Percentiles rank a stretch among this genome's conserved stretches.
Conservation (phyloP, 177 flowering plant genomes). For the Vitis hybrid region DNA sequence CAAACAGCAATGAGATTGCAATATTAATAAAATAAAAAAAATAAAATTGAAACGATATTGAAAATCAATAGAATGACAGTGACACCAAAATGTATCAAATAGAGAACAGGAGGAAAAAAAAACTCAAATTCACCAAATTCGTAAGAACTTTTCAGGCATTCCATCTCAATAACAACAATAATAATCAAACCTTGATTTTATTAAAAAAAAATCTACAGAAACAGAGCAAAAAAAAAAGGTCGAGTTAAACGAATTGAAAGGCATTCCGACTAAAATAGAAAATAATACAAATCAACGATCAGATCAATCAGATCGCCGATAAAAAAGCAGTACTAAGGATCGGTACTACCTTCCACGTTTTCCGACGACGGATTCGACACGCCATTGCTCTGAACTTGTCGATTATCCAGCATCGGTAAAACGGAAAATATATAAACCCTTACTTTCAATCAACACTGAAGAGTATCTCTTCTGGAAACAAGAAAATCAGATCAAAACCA, state of each 20-base stretch:
- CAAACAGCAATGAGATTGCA: too few species aligned
- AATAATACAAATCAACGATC: background rate
- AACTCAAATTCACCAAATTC: too few species aligned
- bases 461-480: constrained; percentile 3
- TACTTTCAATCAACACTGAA: constrained; percentile 20
- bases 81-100: too few species aligned
- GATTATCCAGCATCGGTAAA: constrained; percentile 31
- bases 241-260: background rate
- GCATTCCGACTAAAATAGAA: background rate
- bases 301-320: constrained; percentile 7
- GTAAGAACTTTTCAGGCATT: too few species aligned
- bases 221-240: background rate
- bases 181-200: too few species aligned
- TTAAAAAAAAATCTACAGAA: background rate
- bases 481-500: constrained; percentile 6
- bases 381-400: constrained; percentile 36
- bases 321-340: background rate
- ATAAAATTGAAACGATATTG: too few species aligned
- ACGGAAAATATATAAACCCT: background rate
- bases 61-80: too few species aligned
- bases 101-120: too few species aligned
- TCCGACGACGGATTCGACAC: constrained; percentile 33
- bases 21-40: too few species aligned
- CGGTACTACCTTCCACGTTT: constrained; percentile 39
- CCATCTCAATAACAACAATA: too few species aligned